These are phyloP conservation scores for Shiraia bambusicola DNA, from an alignment of 2,329 filamentous ascomycete species.

Conservation along the genomic window DNA sequence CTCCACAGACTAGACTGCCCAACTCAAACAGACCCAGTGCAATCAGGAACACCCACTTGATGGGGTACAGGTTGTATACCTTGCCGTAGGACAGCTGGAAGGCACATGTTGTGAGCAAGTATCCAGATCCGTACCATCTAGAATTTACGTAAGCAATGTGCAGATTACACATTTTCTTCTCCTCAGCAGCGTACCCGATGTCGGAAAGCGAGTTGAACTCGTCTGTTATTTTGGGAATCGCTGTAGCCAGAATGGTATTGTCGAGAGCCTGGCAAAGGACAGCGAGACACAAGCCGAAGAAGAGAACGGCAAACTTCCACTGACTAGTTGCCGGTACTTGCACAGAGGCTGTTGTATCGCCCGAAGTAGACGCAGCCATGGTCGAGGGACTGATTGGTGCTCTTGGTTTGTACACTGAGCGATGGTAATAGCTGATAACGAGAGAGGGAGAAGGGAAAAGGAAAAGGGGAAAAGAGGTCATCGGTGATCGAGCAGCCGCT, in stretches of 20 bases:
- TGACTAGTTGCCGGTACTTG: background rate
- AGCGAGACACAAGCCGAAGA: background rate
- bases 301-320: background rate
- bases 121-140: conserved; percentile 35
- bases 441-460: too few relatives aligned
- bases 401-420: background rate
- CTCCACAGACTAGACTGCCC: conserved; percentile 41
- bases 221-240: conserved; percentile 30
- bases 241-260: conserved; percentile 24
- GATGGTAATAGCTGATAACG: background rate
- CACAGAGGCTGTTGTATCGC: background rate
- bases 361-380: background rate
- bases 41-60: conserved; percentile 27
- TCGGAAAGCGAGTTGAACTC: conserved; percentile 23
- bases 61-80: background rate
- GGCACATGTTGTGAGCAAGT: conserved; percentile 46
- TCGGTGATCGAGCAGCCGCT: conserved; percentile 1
- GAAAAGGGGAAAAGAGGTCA: background rate
- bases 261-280: conserved; percentile 1
- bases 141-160: background rate
- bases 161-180: background rate
- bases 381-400: background rate
- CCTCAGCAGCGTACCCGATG: conserved; percentile 3
- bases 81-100: conserved; percentile 52
- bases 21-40: conserved; percentile 45